These are phyloP conservation scores for Starmerella asiatica DNA, from an alignment of 805 yeast species.

Conservation along the genomic window DNA sequence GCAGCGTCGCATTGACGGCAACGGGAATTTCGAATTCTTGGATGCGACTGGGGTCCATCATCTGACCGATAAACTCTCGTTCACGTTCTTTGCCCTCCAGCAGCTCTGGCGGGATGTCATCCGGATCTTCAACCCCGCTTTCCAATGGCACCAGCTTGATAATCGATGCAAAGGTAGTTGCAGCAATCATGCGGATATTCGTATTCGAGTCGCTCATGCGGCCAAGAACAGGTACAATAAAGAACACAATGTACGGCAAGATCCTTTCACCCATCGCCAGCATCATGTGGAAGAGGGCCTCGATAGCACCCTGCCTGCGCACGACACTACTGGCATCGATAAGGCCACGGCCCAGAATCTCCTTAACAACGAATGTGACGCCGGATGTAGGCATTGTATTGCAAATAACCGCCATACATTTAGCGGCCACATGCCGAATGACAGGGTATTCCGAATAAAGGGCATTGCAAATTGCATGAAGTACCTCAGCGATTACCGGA, in stretches of 20 bases:
- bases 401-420: constrained; percentile 72
- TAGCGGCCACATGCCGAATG: constrained; percentile 78
- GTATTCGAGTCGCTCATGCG: constrained; percentile 92
- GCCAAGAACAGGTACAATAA: constrained; percentile 92
- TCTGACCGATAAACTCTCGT: constrained; percentile 85
- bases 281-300: constrained; percentile 75
- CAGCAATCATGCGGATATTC: constrained; percentile 79
- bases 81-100: constrained; percentile 84
- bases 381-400: constrained; percentile 53
- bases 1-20: constrained; percentile 76
- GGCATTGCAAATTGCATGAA: constrained; percentile 40
- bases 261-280: constrained; percentile 76
- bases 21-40: constrained; percentile 82
- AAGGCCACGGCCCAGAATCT: constrained; percentile 57
- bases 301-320: constrained; percentile 88
- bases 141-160: constrained; percentile 92
- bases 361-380: constrained; percentile 65
- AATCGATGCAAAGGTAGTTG: constrained; percentile 91
- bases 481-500: constrained; percentile 31
- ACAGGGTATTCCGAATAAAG: constrained; percentile 65
- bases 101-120: constrained; percentile 71
- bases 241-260: constrained; percentile 84
- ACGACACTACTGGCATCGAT: constrained; percentile 56
- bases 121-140: constrained; percentile 93
- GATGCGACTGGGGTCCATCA: constrained; percentile 93